A percentile compares a stretch with the other conserved stretches of the same genome.
phyloP scores from a whole-genome alignment of 257 asterid species.

The Nicotiana benthamiana region DNA sequence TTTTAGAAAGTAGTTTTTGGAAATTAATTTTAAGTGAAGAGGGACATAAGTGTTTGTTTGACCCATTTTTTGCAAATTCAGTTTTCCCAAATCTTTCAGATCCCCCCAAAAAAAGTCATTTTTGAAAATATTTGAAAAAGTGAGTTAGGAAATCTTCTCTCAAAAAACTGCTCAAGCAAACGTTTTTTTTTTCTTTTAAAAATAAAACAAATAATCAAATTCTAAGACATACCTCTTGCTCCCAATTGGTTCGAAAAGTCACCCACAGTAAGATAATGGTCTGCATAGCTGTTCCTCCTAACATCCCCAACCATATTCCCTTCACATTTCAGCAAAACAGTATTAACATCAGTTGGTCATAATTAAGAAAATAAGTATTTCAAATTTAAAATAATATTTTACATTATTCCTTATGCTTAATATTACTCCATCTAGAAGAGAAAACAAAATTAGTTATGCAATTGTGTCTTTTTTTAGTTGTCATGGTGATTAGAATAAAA shows the following conservation, averaged over 20 bases:
- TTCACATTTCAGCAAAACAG: neutral
- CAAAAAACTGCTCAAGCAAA: no score
- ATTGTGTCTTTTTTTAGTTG: no score
- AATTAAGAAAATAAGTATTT: neutral
- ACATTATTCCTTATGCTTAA: neutral
- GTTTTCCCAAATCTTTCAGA: neutral
- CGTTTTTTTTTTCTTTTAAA: no score
- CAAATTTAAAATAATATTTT: neutral
- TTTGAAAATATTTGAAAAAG: neutral
- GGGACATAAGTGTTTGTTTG: neutral
- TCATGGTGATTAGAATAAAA: no score
- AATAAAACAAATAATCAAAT: no score
- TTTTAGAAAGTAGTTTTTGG: neutral
- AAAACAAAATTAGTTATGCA: no score
- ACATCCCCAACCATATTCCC: conserved; percentile 28
- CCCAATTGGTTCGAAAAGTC: conserved; percentile 24
- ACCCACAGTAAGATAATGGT: conserved; percentile 22
- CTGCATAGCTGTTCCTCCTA: conserved; percentile 23
- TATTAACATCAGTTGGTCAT: neutral
- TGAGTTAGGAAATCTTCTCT: neutral
- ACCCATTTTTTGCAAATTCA: neutral
- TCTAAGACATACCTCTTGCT: conserved; percentile 13
- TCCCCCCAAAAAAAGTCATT: neutral
- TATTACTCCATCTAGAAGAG: no score
- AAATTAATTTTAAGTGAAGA: neutral